Percentiles rank a stretch among this genome's conserved stretches.
phyloP scores from a whole-genome alignment of 306 rosid species.

The Acacia melanoxylon region DNA sequence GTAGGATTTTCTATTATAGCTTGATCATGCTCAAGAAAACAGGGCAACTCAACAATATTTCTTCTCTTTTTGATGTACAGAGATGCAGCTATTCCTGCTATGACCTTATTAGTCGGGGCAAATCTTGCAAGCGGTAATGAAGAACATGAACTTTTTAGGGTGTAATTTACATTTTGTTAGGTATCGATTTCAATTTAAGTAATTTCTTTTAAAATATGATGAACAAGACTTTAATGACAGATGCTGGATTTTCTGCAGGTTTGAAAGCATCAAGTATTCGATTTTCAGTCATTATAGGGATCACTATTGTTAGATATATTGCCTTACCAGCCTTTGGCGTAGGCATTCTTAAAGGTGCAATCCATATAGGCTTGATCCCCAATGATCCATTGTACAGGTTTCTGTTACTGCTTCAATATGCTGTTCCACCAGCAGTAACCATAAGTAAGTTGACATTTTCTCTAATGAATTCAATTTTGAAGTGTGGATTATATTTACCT shows the following conservation, averaged over 20 bases:
- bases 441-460: constrained; percentile 26
- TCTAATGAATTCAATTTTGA: no score
- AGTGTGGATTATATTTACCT: background rate
- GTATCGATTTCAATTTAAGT: no score
- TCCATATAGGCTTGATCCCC: constrained; percentile 34
- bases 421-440: constrained; percentile 40
- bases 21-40: background rate
- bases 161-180: background rate
- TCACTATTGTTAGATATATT: constrained; percentile 31
- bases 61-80: constrained; percentile 15
- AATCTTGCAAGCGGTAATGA: constrained; percentile 39
- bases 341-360: constrained; percentile 39
- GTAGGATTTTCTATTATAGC: background rate
- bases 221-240: background rate
- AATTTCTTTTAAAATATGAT: background rate
- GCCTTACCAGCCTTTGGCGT: constrained; percentile 29
- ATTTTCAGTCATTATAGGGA: constrained; percentile 24
- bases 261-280: constrained; percentile 22
- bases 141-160: background rate
- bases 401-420: constrained; percentile 35
- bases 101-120: constrained; percentile 43
- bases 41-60: background rate
- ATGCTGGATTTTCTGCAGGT: constrained; percentile 24
- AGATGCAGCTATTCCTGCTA: constrained; percentile 40
- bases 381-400: constrained; percentile 41